Evolutionary conservation across 768 basidiomycete species (phyloP).

Genomic region (Lactifluus hygrophoroides): DNA sequence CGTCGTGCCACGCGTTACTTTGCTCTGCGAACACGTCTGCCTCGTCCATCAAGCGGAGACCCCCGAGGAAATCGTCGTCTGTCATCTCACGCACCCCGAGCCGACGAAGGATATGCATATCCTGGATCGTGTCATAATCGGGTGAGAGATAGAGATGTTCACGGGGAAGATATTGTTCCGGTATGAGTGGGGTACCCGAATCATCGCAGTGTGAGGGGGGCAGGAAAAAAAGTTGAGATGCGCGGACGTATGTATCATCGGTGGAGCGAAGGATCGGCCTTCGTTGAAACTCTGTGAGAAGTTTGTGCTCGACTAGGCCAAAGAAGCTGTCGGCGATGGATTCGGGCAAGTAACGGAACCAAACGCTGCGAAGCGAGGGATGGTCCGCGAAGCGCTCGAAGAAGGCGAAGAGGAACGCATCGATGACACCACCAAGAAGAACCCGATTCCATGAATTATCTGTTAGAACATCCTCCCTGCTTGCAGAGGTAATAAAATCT

Average conservation of each 20-base stretch:
- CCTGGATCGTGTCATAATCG: conserved; percentile 4
- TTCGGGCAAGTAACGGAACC: conserved; percentile 24
- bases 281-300: conserved; percentile 3
- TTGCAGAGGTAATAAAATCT: conserved; percentile 26
- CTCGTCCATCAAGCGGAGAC: conserved; percentile 8
- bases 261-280: conserved; percentile 18
- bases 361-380: conserved; percentile 19
- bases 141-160: conserved; percentile 6
- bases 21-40: background rate
- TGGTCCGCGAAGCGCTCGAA: conserved; percentile 17
- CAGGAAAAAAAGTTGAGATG: conserved; percentile 11
- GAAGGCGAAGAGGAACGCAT: conserved; percentile 23
- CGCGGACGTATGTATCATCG: conserved; percentile 9
- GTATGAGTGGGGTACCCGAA: conserved; percentile 3
- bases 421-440: conserved; percentile 20
- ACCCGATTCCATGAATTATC: conserved; percentile 22
- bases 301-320: conserved; percentile 6
- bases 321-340: conserved; percentile 19
- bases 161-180: background rate
- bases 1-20: conserved; percentile 10
- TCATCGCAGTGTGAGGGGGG: background rate
- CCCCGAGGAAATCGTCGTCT: background rate
- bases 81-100: conserved; percentile 18
- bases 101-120: background rate
- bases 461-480: conserved; percentile 24